Conservation (phyloP, 2,329 filamentous ascomycete genomes). For the Epichloe bromicola region DNA sequence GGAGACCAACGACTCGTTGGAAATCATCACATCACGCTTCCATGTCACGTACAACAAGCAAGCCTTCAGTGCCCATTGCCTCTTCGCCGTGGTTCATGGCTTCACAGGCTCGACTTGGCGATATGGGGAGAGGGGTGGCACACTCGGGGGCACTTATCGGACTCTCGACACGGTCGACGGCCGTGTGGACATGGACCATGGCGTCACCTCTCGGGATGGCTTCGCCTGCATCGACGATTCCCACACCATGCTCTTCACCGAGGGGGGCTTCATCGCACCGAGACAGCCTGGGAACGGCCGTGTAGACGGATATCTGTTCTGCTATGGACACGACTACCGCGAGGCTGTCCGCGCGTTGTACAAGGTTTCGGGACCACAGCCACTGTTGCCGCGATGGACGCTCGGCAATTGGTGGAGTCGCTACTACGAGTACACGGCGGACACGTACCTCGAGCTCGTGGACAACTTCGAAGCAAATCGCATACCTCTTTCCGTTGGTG, state of each 20-base stretch:
- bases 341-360: slow-evolving; percentile 42
- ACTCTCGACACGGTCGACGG: slow-evolving; percentile 43
- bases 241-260: slow-evolving; percentile 42
- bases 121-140: slow-evolving; percentile 31
- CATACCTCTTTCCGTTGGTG: slow-evolving; percentile 45
- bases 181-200: slow-evolving; percentile 32
- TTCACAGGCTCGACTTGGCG: slow-evolving; percentile 31
- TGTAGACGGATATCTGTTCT: slow-evolving; percentile 47
- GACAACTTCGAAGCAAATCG: slow-evolving; percentile 36
- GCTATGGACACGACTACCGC: slow-evolving; percentile 43
- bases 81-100: slow-evolving; percentile 30
- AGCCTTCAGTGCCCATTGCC: slow-evolving; percentile 36
- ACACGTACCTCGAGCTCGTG: slow-evolving; percentile 44
- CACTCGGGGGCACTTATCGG: slow-evolving; percentile 35
- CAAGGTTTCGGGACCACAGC: slow-evolving; percentile 41
- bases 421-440: slow-evolving; percentile 43
- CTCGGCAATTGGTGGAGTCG: slow-evolving; percentile 55
- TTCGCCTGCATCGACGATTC: slow-evolving; percentile 41
- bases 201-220: slow-evolving; percentile 37
- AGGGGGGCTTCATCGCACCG: slow-evolving; percentile 36
- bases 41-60: slow-evolving; percentile 47
- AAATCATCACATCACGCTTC: slow-evolving; percentile 42
- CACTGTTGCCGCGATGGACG: slow-evolving; percentile 41
- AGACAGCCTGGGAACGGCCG: slow-evolving; percentile 27
- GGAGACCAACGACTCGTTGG: slow-evolving; percentile 31